Evolutionary conservation across 805 yeast genomes (phyloP), one percentile per base, ranked within the genome.

Genomic region (Debaryomyces hansenii): DNA sequence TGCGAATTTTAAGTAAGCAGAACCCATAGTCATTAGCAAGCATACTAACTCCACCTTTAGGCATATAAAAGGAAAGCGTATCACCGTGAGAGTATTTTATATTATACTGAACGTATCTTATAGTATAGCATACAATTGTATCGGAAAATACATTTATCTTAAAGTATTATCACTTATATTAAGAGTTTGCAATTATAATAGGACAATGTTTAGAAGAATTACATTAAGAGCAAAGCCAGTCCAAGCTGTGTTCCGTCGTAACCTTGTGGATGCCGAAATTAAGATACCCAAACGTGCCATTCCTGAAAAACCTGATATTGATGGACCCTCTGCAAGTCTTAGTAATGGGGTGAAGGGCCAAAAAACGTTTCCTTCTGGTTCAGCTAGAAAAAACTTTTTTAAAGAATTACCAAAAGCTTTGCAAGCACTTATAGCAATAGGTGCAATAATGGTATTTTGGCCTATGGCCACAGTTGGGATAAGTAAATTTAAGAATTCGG

Each of bases 311-410:
- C 32, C 32, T 10, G 34, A 31, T 5, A 31, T 31, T 4, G 34
- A 14, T 31, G 14, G 16, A n/a, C 34, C 34, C 16, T 31, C 34
- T 12, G 27, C 27, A 24, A 24, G 27, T 9, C 34, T 31, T 11
- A 14, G 34, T 8, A 31, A 14, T 31, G 34, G 34, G 16, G 6
- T 21, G 5, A 39, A 39, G 33, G 42, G 18, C 20, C 6, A 18
- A 15, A 40, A 42, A 18, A 11, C 40, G 11, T 50, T 51, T 27
- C 54, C 58, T 5, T 46, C 27, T 31, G 54, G 54, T 16, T 49
- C 51, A 4, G 35, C 49, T 5, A 11, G 40, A 5, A 29, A 21
- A 12, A 44, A 41, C 7, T 41, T 49, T 4, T 16, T 18, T 1
- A 45, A 40, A 28, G 54, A 53, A 37, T 12, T 49, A 15, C 51